phyloP scores from a whole-genome alignment of 2,329 filamentous ascomycete species.

The Microcyclosporella mali region DNA sequence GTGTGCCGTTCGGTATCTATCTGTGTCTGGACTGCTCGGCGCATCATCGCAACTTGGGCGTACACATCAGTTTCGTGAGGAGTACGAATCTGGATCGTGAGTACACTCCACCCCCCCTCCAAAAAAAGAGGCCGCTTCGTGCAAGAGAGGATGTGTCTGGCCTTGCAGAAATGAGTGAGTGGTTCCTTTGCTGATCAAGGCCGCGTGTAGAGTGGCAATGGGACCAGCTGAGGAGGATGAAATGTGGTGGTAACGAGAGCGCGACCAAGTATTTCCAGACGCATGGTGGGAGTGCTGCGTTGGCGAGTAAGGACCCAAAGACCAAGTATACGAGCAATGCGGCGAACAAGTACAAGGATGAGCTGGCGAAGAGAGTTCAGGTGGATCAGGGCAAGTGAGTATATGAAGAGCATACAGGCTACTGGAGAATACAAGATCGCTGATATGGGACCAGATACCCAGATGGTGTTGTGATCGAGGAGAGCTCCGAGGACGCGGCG shows the following conservation, averaged over 20 bases:
- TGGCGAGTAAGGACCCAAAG: slow-evolving; percentile 94
- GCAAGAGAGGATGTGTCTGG: too few relatives aligned
- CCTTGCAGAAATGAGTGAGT: neutral
- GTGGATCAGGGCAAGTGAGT: slow-evolving; percentile 78
- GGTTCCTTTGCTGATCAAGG: slow-evolving; percentile 1
- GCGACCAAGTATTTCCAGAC: slow-evolving; percentile 98
- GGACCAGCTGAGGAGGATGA: slow-evolving; percentile 96
- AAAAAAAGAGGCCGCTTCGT: too few relatives aligned
- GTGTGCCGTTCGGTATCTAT: slow-evolving; percentile 85
- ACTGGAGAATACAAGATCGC: slow-evolving; percentile 3
- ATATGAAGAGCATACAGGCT: neutral
- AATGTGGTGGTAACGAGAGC: slow-evolving; percentile 95
- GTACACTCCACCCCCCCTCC: slow-evolving; percentile 37
- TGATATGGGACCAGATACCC: slow-evolving; percentile 59
- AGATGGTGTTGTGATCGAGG: slow-evolving; percentile 76
- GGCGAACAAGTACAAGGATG: slow-evolving; percentile 97
- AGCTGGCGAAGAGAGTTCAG: slow-evolving; percentile 78
- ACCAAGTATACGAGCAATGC: slow-evolving; percentile 91
- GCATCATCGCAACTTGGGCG: slow-evolving; percentile 93
- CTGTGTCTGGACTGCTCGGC: slow-evolving; percentile 96
- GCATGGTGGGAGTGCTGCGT: slow-evolving; percentile 85
- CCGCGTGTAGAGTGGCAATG: slow-evolving; percentile 70
- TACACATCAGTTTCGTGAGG: slow-evolving; percentile 98
- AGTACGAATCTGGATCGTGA: slow-evolving; percentile 97
- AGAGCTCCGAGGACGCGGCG: slow-evolving; percentile 51